Percentiles rank a stretch among this genome's conserved stretches.
phyloP scores from a whole-genome alignment of 2,329 filamentous ascomycete species.

The Colletotrichum sp. region DNA sequence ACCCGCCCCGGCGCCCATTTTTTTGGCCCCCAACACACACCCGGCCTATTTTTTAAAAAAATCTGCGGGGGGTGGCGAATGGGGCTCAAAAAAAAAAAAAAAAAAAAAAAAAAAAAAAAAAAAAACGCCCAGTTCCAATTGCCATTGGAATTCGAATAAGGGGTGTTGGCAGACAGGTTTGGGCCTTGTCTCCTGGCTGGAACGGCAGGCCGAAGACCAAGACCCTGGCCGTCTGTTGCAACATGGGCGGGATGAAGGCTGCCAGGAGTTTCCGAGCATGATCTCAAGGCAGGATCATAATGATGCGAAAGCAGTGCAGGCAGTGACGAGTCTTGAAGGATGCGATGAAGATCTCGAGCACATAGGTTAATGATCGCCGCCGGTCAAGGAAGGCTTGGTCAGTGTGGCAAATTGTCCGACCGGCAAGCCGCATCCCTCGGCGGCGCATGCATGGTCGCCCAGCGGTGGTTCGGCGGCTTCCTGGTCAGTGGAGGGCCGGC shows the following conservation, averaged over 20 bases:
- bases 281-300: constrained; percentile 11
- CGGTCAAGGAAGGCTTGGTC: not conserved
- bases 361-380: constrained; percentile 13
- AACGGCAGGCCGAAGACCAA: not conserved
- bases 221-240: not conserved
- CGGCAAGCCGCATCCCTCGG: not conserved
- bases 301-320: not conserved
- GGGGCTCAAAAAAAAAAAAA: no score
- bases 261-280: not conserved
- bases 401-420: constrained; percentile 7
- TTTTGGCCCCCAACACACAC: no score
- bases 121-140: not conserved
- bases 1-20: no score
- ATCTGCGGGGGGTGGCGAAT: no score
- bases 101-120: not conserved
- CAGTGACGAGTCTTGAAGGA: constrained; percentile 1
- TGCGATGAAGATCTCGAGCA: constrained; percentile 3
- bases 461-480: not conserved
- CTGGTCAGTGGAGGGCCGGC: not conserved
- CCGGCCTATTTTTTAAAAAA: no score
- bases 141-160: not conserved
- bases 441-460: not conserved
- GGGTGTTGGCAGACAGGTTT: not conserved
- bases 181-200: not conserved
- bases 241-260: not conserved